These are phyloP conservation scores for Mycosphaerelloides madeirae DNA, from an alignment of 2,329 filamentous ascomycete genomes.

Conservation along the genomic window DNA sequence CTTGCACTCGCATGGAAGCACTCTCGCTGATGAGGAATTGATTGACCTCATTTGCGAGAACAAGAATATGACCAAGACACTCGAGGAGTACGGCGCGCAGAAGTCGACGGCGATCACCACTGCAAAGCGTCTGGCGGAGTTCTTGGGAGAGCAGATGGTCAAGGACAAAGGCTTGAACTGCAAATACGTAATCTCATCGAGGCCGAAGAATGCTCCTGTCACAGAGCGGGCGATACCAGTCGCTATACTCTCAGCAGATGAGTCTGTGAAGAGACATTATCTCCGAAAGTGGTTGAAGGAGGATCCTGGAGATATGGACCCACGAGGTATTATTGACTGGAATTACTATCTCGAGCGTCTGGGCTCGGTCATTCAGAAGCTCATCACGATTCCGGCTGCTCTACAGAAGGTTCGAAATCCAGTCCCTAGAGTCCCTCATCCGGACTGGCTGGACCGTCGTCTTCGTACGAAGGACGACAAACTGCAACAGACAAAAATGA, in stretches of 20 bases:
- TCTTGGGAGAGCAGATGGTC: slow-evolving; percentile 96
- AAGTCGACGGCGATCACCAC: slow-evolving; percentile 99
- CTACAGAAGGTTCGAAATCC: slow-evolving; percentile 93
- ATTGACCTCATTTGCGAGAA: slow-evolving; percentile 99
- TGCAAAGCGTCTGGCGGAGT: slow-evolving; percentile 88
- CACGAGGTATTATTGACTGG: slow-evolving; percentile 88
- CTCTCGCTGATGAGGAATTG: slow-evolving; percentile 89
- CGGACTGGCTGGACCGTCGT: slow-evolving; percentile 90
- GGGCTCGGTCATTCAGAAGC: slow-evolving; percentile 95
- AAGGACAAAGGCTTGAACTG: slow-evolving; percentile 99
- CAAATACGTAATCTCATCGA: slow-evolving; percentile 96
- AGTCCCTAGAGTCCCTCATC: slow-evolving; percentile 86
- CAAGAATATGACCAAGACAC: slow-evolving; percentile 92
- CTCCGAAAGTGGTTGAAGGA: slow-evolving; percentile 94
- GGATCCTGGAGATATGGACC: slow-evolving; percentile 85
- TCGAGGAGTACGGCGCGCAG: slow-evolving; percentile 91
- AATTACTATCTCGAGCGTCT: slow-evolving; percentile 94
- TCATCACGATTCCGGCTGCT: slow-evolving; percentile 96
- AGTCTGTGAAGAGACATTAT: slow-evolving; percentile 80
- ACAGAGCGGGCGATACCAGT: slow-evolving; percentile 93
- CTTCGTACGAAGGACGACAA: slow-evolving; percentile 96
- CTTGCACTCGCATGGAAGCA: slow-evolving; percentile 78
- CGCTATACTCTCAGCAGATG: slow-evolving; percentile 93
- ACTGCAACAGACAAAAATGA: slow-evolving; percentile 98
- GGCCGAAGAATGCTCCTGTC: slow-evolving; percentile 81